Conservation (phyloP, 2,329 filamentous ascomycete species). For the Diplodia mutila region DNA sequence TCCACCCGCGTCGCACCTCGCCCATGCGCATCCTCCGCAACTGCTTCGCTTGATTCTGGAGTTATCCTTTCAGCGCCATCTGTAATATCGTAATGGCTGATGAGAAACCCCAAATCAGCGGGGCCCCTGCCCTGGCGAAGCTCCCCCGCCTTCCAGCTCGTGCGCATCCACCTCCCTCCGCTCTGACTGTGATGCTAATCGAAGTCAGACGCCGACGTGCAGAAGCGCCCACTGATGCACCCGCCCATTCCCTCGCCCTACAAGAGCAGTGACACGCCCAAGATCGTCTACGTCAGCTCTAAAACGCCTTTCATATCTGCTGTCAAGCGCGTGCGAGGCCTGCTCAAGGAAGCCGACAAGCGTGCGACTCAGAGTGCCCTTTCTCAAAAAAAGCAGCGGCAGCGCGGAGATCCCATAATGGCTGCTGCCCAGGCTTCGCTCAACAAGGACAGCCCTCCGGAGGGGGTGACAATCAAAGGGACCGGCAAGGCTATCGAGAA, state of each 20-base stretch:
- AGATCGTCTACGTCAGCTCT: conserved; percentile 68
- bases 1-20: conserved; percentile 12
- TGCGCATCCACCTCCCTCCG: conserved; percentile 26
- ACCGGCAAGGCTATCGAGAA: conserved; percentile 70
- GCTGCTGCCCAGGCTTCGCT: conserved; percentile 45
- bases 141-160: conserved; percentile 31
- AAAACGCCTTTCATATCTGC: conserved; percentile 69
- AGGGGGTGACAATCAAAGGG: conserved; percentile 64
- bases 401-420: conserved; percentile 28
- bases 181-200: conserved; percentile 13
- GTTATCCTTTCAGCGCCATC: background rate
- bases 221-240: conserved; percentile 63
- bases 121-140: background rate
- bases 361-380: conserved; percentile 36
- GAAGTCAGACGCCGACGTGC: conserved; percentile 51
- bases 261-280: conserved; percentile 52
- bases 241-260: conserved; percentile 59
- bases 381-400: background rate
- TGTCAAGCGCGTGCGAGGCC: conserved; percentile 66
- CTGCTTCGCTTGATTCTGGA: background rate
- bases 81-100: background rate
- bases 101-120: background rate
- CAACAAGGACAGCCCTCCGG: conserved; percentile 35
- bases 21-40: conserved; percentile 29
- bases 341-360: conserved; percentile 61